phyloP scores from a whole-genome alignment of 2,329 filamentous ascomycete species.

The Cercospora janseana region DNA sequence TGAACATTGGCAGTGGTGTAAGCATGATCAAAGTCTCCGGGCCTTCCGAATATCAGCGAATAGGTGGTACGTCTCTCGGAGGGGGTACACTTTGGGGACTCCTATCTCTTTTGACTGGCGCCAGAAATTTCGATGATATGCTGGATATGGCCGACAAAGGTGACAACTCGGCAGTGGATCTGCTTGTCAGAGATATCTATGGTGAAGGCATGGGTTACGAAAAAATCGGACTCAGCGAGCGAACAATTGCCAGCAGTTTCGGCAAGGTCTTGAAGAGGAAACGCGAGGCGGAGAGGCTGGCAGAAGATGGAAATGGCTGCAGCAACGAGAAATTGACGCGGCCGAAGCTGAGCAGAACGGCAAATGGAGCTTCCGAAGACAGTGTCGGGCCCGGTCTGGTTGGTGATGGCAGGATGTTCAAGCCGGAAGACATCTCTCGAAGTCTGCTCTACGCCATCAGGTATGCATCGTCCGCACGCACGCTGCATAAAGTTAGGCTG shows the following conservation, averaged over 20 bases:
- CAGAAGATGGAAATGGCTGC: slow-evolving; percentile 67
- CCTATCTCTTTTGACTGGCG: slow-evolving; percentile 86
- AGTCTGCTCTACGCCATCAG: slow-evolving; percentile 89
- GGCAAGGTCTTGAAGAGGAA: slow-evolving; percentile 96
- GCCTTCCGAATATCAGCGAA: slow-evolving; percentile 79
- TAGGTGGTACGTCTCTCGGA: slow-evolving; percentile 90
- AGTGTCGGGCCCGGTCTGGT: slow-evolving; percentile 36
- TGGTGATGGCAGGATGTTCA: slow-evolving; percentile 58
- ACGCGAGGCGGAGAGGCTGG: slow-evolving; percentile 72
- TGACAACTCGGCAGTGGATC: slow-evolving; percentile 90
- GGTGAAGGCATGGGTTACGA: slow-evolving; percentile 93
- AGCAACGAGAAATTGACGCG: slow-evolving; percentile 50
- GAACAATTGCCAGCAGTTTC: slow-evolving; percentile 92
- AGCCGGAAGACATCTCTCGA: slow-evolving; percentile 79
- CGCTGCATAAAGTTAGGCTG: slow-evolving; percentile 22
- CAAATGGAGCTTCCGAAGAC: slow-evolving; percentile 31
- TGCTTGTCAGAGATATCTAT: slow-evolving; percentile 97
- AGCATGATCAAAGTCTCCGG: slow-evolving; percentile 97
- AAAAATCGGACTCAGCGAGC: slow-evolving; percentile 94
- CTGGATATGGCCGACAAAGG: slow-evolving; percentile 83
- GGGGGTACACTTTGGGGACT: slow-evolving; percentile 98
- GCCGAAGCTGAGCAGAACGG: slow-evolving; percentile 29
- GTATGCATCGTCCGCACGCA: slow-evolving; percentile 38
- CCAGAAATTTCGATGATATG: slow-evolving; percentile 97
- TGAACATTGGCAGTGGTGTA: slow-evolving; percentile 97